phyloP scores from a whole-genome alignment of 164 flowering plant species.

The Chimonanthus praecox region DNA sequence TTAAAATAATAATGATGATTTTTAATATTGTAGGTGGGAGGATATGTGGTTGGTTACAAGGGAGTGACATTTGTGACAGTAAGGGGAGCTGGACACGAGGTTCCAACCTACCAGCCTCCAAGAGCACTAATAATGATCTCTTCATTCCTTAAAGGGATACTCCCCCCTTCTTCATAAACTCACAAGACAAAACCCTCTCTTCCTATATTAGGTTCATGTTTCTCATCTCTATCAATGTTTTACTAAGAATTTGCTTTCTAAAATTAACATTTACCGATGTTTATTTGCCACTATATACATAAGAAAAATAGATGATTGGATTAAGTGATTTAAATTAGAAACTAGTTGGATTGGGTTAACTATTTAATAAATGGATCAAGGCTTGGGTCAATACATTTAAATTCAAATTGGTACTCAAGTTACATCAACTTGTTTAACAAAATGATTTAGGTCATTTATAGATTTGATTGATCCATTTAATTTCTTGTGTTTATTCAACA shows the following conservation, averaged over 20 bases:
- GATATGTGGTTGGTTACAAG: conserved; percentile 31
- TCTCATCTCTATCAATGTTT: neutral
- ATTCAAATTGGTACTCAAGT: no score
- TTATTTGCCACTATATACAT: no score
- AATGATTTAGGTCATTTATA: no score
- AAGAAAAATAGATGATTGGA: no score
- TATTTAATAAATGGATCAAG: no score
- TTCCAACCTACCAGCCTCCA: conserved; percentile 38
- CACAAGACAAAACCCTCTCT: neutral
- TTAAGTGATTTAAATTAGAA: no score
- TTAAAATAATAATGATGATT: neutral
- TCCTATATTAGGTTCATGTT: neutral
- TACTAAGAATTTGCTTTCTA: neutral
- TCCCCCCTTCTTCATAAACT: neutral
- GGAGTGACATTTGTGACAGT: conserved; percentile 38
- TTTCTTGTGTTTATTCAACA: no score
- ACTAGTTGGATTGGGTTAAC: neutral
- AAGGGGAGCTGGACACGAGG: conserved; percentile 42
- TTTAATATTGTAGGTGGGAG: conserved; percentile 32
- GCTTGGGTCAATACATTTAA: no score
- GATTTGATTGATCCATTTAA: no score
- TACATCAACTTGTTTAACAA: no score
- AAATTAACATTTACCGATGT: no score
- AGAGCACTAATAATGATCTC: neutral
- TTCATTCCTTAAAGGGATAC: neutral